Evolutionary conservation across 306 rosid species (phyloP).

Genomic region (apple (Malus domestica)): DNA sequence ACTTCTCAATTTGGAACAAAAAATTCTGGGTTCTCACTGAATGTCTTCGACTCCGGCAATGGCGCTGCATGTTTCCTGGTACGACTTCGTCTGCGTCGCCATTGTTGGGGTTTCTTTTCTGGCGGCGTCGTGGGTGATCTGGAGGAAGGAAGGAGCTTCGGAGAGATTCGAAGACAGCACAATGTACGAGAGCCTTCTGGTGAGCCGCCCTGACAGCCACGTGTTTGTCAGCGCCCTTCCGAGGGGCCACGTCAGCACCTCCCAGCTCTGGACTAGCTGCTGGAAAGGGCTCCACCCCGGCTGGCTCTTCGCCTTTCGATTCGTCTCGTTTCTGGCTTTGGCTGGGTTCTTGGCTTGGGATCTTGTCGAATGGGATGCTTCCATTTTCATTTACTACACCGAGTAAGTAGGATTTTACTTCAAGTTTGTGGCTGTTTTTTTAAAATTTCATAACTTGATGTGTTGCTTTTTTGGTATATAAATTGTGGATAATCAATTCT

Average conservation of each 20-base stretch:
- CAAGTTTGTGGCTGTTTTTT: not conserved
- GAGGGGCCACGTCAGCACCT: slow-evolving; percentile 27
- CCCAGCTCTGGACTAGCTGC: slow-evolving; percentile 61
- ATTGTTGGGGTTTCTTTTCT: slow-evolving; percentile 35
- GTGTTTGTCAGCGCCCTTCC: slow-evolving; percentile 32
- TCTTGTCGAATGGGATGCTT: slow-evolving; percentile 24
- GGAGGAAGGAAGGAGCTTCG: slow-evolving; percentile 37
- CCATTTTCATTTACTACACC: slow-evolving; percentile 58
- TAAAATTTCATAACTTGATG: not conserved
- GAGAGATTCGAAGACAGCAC: slow-evolving; percentile 19
- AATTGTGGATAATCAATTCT: too few species aligned
- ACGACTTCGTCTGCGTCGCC: slow-evolving; percentile 62
- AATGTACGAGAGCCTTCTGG: slow-evolving; percentile 40
- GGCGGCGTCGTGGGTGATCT: slow-evolving; percentile 44
- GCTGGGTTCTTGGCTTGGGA: slow-evolving; percentile 41
- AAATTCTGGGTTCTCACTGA: not conserved
- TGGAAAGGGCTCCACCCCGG: slow-evolving; percentile 62
- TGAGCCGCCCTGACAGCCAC: slow-evolving; percentile 26
- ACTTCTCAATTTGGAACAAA: not conserved
- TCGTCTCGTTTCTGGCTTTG: slow-evolving; percentile 34
- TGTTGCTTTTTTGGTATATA: not conserved
- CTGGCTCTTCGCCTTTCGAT: slow-evolving; percentile 44
- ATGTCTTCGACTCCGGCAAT: not conserved
- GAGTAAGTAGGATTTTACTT: slow-evolving; percentile 48
- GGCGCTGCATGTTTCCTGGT: slow-evolving; percentile 57